Evolutionary conservation across 805 yeast genomes (phyloP).

Genomic region (Cyberlindnera galapagoensis): DNA sequence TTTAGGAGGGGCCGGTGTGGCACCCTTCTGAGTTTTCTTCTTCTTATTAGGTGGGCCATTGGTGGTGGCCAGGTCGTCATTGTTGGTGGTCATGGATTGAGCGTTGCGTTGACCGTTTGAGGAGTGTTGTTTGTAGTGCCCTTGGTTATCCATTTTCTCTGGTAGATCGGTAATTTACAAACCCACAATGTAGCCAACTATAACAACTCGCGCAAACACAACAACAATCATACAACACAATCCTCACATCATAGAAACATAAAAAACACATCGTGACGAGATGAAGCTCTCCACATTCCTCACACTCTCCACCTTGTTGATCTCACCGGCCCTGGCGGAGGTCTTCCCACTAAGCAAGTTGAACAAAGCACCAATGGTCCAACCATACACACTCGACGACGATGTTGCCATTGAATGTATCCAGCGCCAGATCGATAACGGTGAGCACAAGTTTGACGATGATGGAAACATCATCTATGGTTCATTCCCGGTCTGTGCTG

Average conservation of each 20-base stretch:
- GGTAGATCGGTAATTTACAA: too few relatives aligned
- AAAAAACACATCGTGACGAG: too few relatives aligned
- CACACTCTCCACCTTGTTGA: not conserved
- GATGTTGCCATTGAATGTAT: constrained; percentile 52
- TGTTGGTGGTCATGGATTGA: not conserved
- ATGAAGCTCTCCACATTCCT: constrained; percentile 3
- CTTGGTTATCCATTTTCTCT: too few relatives aligned
- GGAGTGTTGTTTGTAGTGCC: too few relatives aligned
- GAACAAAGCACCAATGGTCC: constrained; percentile 12
- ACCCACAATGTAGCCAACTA: too few relatives aligned
- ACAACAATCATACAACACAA: too few relatives aligned
- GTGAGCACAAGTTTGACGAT: constrained; percentile 69
- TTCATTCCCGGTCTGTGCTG: constrained; percentile 56
- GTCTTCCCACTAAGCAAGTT: constrained; percentile 12
- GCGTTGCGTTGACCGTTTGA: too few relatives aligned
- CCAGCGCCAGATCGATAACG: constrained; percentile 61
- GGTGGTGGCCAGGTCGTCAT: not conserved
- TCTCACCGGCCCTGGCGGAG: constrained; percentile 6
- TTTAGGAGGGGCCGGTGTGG: not conserved
- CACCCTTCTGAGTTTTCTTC: not conserved
- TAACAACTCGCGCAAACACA: too few relatives aligned
- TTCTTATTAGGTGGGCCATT: not conserved
- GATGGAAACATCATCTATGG: constrained; percentile 47
- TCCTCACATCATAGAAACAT: too few relatives aligned
- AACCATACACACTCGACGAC: constrained; percentile 31